Conservation (phyloP, 257 asterid species). For the Lycium barbarum region DNA sequence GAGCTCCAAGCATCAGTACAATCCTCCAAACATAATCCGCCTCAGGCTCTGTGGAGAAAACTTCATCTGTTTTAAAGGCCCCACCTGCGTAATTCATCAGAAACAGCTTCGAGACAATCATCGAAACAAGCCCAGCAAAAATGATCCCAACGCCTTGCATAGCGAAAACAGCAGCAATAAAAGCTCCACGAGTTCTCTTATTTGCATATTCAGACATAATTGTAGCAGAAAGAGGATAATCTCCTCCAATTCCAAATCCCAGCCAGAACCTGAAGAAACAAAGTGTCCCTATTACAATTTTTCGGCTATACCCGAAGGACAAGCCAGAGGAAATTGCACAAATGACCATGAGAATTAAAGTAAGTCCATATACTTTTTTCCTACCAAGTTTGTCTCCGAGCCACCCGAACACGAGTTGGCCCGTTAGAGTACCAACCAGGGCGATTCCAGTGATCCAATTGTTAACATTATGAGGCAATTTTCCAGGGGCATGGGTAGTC, state of each 20-base stretch:
- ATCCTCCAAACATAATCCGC: slow-evolving; percentile 76
- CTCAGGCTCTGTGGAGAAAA: slow-evolving; percentile 52
- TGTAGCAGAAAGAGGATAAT: slow-evolving; percentile 76
- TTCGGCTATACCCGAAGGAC: slow-evolving; percentile 56
- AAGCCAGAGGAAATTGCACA: slow-evolving; percentile 66
- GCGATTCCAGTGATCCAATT: slow-evolving; percentile 72
- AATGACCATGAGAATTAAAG: slow-evolving; percentile 58
- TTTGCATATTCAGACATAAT: slow-evolving; percentile 79
- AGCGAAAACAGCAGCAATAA: slow-evolving; percentile 72
- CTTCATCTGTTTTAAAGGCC: slow-evolving; percentile 34
- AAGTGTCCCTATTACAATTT: slow-evolving; percentile 62
- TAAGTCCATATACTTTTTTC: slow-evolving; percentile 66
- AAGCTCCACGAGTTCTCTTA: slow-evolving; percentile 69
- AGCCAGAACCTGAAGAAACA: slow-evolving; percentile 80
- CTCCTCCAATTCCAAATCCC: slow-evolving; percentile 80
- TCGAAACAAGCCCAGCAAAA: slow-evolving; percentile 51
- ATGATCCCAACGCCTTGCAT: slow-evolving; percentile 80
- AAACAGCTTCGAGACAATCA: slow-evolving; percentile 46
- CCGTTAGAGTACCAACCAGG: slow-evolving; percentile 63
- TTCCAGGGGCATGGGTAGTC: slow-evolving; percentile 47
- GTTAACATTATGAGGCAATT: slow-evolving; percentile 49
- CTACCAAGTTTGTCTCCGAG: slow-evolving; percentile 79
- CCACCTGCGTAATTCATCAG: slow-evolving; percentile 47
- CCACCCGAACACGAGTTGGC: slow-evolving; percentile 81
- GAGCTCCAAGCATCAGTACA: slow-evolving; percentile 68